Evolutionary conservation across 352 stramenopile genomes (phyloP), one percentile per base, ranked within the genome.

Genomic region (Globisporangium lucens): DNA sequence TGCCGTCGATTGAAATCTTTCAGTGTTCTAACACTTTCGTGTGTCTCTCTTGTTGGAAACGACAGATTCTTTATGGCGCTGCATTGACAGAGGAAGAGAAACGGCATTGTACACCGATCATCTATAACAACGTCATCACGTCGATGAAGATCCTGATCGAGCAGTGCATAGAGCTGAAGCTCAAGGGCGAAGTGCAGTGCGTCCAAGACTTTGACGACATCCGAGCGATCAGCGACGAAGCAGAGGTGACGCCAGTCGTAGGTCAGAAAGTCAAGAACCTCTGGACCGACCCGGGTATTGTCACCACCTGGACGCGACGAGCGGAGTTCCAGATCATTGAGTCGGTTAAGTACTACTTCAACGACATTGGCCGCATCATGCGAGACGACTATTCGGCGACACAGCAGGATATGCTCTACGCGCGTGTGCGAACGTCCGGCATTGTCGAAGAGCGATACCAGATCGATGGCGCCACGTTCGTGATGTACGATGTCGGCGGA

Each of bases 301-400:
- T 97, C 49, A 78, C 80, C 66, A 94, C 89, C 13, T 98, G 93
- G 93, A 92, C 83, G 67, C 95, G 96, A 63, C 85, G 96, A 71
- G 79, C 88, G 22, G 82, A 97, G 66, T 98, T 97, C 74, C 96
- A 99, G 85, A 98, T 99, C 73, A 93, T 98, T 69, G 97, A 99
- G 71, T 98, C 95, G 53, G 91, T 98, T 66, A 98, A 98, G 74
- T 98, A 97, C 73, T 99, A 98, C 77, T 98, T 99, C 77, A 96
- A 97, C 67, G 89, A 98, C 69, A 90, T 98, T 43, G 92, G 98
- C 69, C 76, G 90, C 61, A 98, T 98, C 78, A 98, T 97, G 86
- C 77, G 79, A 46, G 83, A 91, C 65, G 90, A 98, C 69, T 98
- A 98, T 76, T 76, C 96, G 55, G 89, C 93, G 30, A 98, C 82